Percentiles rank a stretch among this genome's conserved stretches.
phyloP scores from a whole-genome alignment of 2,329 filamentous ascomycete species.

The Fonsecaea multimorphosa region DNA sequence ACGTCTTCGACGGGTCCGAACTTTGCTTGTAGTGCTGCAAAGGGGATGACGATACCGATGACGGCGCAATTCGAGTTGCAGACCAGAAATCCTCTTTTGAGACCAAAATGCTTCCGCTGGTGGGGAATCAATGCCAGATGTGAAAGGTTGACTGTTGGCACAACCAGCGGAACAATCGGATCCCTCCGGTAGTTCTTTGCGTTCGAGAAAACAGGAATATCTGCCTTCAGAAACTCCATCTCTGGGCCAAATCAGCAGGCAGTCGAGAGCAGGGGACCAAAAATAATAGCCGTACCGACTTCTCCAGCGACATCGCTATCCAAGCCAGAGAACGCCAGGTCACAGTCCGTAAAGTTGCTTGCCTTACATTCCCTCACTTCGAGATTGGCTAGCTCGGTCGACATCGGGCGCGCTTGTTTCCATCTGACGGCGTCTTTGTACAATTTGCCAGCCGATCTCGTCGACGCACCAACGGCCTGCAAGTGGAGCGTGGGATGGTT shows the following conservation, averaged over 20 bases:
- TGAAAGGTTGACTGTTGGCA: slow-evolving; percentile 89
- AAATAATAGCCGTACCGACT: slow-evolving; percentile 66
- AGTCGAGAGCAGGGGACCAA: neutral
- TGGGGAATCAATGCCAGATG: slow-evolving; percentile 90
- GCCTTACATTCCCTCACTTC: slow-evolving; percentile 85
- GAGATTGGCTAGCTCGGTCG: slow-evolving; percentile 74
- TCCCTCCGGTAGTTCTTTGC: slow-evolving; percentile 96
- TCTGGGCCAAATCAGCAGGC: slow-evolving; percentile 59
- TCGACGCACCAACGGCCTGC: slow-evolving; percentile 86
- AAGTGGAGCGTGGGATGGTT: slow-evolving; percentile 86
- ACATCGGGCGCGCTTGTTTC: slow-evolving; percentile 90
- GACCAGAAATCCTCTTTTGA: slow-evolving; percentile 87
- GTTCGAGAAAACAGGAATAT: slow-evolving; percentile 94
- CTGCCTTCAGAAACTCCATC: slow-evolving; percentile 85
- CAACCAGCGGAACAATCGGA: slow-evolving; percentile 87
- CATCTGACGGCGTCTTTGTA: slow-evolving; percentile 93
- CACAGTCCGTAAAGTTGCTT: slow-evolving; percentile 83
- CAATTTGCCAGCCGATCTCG: slow-evolving; percentile 87
- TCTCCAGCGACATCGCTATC: slow-evolving; percentile 93
- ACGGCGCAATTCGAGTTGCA: slow-evolving; percentile 99
- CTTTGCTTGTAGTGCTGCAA: slow-evolving; percentile 82
- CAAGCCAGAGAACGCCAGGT: slow-evolving; percentile 89
- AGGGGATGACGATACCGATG: slow-evolving; percentile 93
- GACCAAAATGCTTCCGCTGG: slow-evolving; percentile 73
- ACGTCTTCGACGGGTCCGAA: slow-evolving; percentile 81